Base-by-base conservation (phyloP, 345 rosid species). In the Capsella bursapastoris region DNA sequence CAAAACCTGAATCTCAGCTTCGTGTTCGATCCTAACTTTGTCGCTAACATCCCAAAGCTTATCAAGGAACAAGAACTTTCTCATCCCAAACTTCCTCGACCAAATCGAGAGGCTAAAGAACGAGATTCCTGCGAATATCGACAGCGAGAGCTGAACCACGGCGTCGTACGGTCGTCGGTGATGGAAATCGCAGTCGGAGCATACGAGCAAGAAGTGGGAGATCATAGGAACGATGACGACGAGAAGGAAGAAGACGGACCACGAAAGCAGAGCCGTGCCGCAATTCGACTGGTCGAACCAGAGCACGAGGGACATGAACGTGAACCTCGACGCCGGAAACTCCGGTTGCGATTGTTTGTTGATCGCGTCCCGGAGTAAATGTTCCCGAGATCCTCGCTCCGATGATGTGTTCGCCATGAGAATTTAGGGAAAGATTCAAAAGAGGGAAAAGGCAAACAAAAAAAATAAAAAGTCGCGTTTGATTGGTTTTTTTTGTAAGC, bases 91-190 rank as follows among this genome's bases (percentile, higher is more conserved):
- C 80, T 83, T 90, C 6, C 86, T 81, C 10, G 88, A 75, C 98
- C 98, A 93, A 37, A 61, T 35, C 15, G 96, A 77, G 22, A 93
- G 83, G 74, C 82, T 78, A 14, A 84, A 10, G 65, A 90, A 90
- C 8, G 98, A 89, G 65, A 90, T 80, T 22, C 86, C 76, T 1
- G 96, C 89, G 59, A 86, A 93, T 5, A 82, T 77, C 25, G 98
- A 90, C 0, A 93, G 88, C 2, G 97, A 93, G 11, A 86, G 28
- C 79, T 93, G 93, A 0, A 90, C 90, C 9, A 88, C 76, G 6
- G 83, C 79, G 73, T 93, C 96, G 73, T 90, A 93, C 0, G 98
- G 98, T 18, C 97, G 73, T 13, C 69, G 87, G 78, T 88, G 98
- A 62, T 83, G 34, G 31, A 47, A 65, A 64, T 90, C 98, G 67